Base-by-base conservation (phyloP, 106 monocot species). In the Dactylorhiza incarnata region DNA sequence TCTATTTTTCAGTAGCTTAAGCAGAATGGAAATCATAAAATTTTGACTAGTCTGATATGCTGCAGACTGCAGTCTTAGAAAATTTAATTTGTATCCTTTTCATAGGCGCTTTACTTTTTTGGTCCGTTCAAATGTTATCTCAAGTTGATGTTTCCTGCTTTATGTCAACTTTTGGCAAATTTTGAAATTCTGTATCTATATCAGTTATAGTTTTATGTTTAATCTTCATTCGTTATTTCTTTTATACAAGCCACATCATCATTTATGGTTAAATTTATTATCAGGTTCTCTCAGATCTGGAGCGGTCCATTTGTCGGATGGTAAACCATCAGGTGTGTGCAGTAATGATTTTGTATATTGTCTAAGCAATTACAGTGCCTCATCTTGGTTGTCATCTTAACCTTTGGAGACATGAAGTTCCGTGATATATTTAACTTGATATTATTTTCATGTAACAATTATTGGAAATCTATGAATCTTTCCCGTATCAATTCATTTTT, bases 201-300 rank as follows among this genome's bases (percentile, higher is more conserved):
- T 59, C 22, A 9, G 58, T 20, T 8, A 5, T 5, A 29, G 4
- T 37, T 37, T 37, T 37, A 37, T 37, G 37, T 65, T 65, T 37
- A 4, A 25, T 65, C 65, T 65, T 2, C 29, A 10, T 65, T 13
- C 4, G 3, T 65, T 29, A 37, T 37, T 65, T 22, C 29, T 65
- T 65, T 5, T 26, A 65, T 29, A 20, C 14, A 59, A 22, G 2
- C 14, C 5, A 37, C 3, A 29, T 65, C 24, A 65, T 29, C 29
- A 59, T 59, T 59, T 22, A 59, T 9, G 58, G 12, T 26, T 2
- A 9, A 65, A 29, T 65, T 65, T 12, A 24, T 78, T 83, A 4
- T 54, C 88, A 96, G 96, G 96, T 93, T 50, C 81, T 96, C 22
- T 96, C 96, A 49, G 96, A 96, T 91, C 72, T 96, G 87, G 96